Conservation (phyloP, 495 filamentous ascomycete species). For the Hypoxylon crocopeplum region DNA sequence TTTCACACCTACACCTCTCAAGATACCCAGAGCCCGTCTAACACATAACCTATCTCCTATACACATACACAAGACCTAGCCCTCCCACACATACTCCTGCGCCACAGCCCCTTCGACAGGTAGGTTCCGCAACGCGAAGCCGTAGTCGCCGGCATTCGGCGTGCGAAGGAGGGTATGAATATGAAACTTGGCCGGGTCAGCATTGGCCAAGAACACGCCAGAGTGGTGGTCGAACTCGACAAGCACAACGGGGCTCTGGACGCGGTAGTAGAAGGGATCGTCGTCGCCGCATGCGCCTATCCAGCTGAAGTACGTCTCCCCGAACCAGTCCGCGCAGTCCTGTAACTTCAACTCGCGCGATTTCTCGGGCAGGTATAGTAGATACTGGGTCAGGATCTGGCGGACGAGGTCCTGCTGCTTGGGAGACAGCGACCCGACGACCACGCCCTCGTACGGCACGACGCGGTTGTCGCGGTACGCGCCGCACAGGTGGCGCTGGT, state of each 20-base stretch:
- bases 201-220: constrained; percentile 77
- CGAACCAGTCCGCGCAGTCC: constrained; percentile 58
- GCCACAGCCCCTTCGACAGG: constrained; percentile 35
- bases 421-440: constrained; percentile 51
- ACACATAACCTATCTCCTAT: not conserved
- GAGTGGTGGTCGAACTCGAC: constrained; percentile 83
- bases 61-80: too few relatives aligned
- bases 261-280: constrained; percentile 77
- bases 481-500: constrained; percentile 76
- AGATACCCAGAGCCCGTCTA: too few relatives aligned
- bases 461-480: constrained; percentile 78
- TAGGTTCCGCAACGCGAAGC: constrained; percentile 53
- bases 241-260: constrained; percentile 75
- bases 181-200: constrained; percentile 76
- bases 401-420: constrained; percentile 61
- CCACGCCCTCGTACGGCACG: constrained; percentile 74
- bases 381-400: constrained; percentile 63
- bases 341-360: constrained; percentile 59
- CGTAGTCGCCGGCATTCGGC: constrained; percentile 79
- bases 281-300: constrained; percentile 70
- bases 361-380: constrained; percentile 65
- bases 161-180: constrained; percentile 74
- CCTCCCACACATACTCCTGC: constrained; percentile 55
- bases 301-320: constrained; percentile 78
- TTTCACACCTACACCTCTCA: too few relatives aligned